Conservation (phyloP, 1,139 yeast species). For the Pichia kudriavzevii region DNA sequence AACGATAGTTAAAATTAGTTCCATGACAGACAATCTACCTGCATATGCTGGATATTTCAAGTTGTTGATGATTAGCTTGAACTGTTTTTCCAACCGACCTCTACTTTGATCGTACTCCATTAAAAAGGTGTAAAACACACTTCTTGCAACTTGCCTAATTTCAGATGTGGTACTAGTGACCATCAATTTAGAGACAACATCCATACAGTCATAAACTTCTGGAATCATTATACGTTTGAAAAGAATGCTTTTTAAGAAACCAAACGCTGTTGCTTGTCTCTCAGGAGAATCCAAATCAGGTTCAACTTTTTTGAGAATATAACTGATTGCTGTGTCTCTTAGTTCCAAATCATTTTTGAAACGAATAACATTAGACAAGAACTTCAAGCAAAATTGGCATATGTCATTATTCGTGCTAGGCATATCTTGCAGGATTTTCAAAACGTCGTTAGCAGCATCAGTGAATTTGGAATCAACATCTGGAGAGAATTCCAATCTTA, state of each 20-base stretch:
- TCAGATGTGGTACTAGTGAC: slow-evolving; percentile 80
- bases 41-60: slow-evolving; percentile 76
- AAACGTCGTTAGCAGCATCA: slow-evolving; percentile 53
- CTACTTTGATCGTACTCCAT: slow-evolving; percentile 94
- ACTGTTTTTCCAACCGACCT: slow-evolving; percentile 76
- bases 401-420: slow-evolving; percentile 74
- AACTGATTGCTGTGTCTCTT: slow-evolving; percentile 68
- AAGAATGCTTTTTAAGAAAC: slow-evolving; percentile 69
- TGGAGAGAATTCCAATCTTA: slow-evolving; percentile 56
- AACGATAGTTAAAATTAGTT: slow-evolving; percentile 64
- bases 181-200: slow-evolving; percentile 74
- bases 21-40: slow-evolving; percentile 91
- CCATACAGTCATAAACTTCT: slow-evolving; percentile 87
- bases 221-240: slow-evolving; percentile 71
- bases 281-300: slow-evolving; percentile 92
- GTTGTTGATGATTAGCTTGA: slow-evolving; percentile 76
- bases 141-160: slow-evolving; percentile 79
- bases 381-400: slow-evolving; percentile 76
- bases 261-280: slow-evolving; percentile 82
- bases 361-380: slow-evolving; percentile 64
- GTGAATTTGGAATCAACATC: slow-evolving; percentile 48
- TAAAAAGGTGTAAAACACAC: slow-evolving; percentile 75
- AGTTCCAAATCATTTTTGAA: slow-evolving; percentile 58
- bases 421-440: slow-evolving; percentile 62
- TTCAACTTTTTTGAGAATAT: slow-evolving; percentile 63